Conservation (phyloP, 169 alveolate genomes). For the Theileria parva region DNA sequence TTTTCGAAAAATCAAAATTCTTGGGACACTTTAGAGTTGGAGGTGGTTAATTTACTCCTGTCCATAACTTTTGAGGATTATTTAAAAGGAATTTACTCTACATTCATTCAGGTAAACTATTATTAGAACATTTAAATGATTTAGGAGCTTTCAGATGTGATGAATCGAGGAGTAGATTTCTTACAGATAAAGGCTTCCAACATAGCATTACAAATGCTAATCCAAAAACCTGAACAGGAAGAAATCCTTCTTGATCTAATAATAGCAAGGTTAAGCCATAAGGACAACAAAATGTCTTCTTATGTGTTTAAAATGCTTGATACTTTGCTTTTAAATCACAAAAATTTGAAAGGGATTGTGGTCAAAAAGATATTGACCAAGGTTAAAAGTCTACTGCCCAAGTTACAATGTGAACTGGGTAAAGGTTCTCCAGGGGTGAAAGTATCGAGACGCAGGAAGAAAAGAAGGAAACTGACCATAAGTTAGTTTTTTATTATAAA, state of each 20-base stretch:
- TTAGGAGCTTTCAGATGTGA: conserved; percentile 50
- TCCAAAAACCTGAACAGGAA: conserved; percentile 66
- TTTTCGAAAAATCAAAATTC: conserved; percentile 14
- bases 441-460: conserved; percentile 16
- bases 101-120: conserved; percentile 55
- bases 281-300: conserved; percentile 42
- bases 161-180: conserved; percentile 43
- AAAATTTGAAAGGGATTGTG: conserved; percentile 48
- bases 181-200: conserved; percentile 45
- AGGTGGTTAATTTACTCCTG: conserved; percentile 33
- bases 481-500: conserved; percentile 1
- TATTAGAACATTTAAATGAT: background rate
- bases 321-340: conserved; percentile 46
- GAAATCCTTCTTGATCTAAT: conserved; percentile 45
- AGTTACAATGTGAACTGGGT: conserved; percentile 10
- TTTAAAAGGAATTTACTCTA: conserved; percentile 55
- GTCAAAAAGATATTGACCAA: conserved; percentile 23
- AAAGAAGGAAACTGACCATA: background rate
- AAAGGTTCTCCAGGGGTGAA: background rate
- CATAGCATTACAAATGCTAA: conserved; percentile 53
- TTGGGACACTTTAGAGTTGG: conserved; percentile 39
- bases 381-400: background rate
- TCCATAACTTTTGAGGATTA: conserved; percentile 60
- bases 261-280: conserved; percentile 1
- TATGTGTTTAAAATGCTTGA: conserved; percentile 39